Conservation (phyloP, 2,329 filamentous ascomycete species). For the Colletotrichum siamense region DNA sequence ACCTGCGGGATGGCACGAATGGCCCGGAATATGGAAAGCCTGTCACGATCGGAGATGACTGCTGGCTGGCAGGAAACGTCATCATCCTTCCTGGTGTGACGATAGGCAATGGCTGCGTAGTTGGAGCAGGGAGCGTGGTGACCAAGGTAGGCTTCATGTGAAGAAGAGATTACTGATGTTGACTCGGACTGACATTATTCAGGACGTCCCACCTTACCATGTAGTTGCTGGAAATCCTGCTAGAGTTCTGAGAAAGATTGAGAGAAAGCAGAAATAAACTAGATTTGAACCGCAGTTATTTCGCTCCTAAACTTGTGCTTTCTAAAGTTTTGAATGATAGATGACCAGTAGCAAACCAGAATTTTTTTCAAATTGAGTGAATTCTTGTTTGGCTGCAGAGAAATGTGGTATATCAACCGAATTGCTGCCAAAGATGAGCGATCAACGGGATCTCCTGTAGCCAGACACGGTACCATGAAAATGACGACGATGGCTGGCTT, state of each 20-base stretch:
- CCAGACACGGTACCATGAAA: too few species aligned
- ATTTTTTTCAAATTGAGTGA: rapidly evolving
- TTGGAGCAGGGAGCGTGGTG: neutral
- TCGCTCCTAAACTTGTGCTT: too few species aligned
- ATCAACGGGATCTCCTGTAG: too few species aligned
- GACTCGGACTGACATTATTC: rapidly evolving
- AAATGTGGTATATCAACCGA: too few species aligned
- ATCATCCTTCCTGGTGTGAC: neutral
- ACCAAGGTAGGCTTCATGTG: neutral
- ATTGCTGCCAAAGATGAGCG: too few species aligned
- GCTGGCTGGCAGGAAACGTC: neutral
- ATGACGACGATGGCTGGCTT: neutral
- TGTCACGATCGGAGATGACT: neutral
- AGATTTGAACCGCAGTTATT: rapidly evolving
- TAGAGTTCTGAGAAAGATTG: neutral
- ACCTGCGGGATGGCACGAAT: neutral
- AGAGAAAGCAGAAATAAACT: neutral
- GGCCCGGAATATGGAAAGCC: neutral
- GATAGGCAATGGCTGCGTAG: neutral
- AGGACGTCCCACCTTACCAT: neutral
- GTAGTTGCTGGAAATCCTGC: neutral
- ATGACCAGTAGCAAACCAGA: too few species aligned
- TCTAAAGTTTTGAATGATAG: too few species aligned
- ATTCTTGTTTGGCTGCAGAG: rapidly evolving
- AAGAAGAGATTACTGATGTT: neutral